phyloP scores from a whole-genome alignment of 495 filamentous ascomycete species.

The Penicillium macrosclerotiorum region DNA sequence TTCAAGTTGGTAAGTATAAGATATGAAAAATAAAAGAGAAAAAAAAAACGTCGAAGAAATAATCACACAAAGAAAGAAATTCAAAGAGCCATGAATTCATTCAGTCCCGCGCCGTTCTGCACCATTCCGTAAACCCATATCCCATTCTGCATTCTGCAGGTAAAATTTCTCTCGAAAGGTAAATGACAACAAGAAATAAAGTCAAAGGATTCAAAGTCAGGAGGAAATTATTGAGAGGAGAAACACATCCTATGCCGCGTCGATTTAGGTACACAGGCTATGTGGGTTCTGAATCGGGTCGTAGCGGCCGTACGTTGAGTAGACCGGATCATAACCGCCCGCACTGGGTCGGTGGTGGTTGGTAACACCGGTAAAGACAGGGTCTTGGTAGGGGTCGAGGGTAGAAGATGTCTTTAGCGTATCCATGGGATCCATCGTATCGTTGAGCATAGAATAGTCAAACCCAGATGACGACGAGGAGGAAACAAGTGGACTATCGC shows the following conservation, averaged over 20 bases:
- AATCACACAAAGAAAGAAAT: conserved; percentile 15
- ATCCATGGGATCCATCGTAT: conserved; percentile 45
- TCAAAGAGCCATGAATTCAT: conserved; percentile 12
- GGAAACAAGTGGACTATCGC: conserved; percentile 42
- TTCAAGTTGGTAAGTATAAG: background rate
- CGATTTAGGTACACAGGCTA: conserved; percentile 34
- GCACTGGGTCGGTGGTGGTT: conserved; percentile 23
- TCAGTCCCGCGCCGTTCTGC: conserved; percentile 21
- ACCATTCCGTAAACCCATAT: conserved; percentile 27
- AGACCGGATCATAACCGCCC: conserved; percentile 36
- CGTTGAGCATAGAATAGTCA: conserved; percentile 38
- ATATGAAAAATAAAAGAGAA: background rate
- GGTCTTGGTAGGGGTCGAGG: conserved; percentile 38
- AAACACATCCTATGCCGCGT: background rate
- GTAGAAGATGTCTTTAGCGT: conserved; percentile 33
- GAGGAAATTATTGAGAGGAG: conserved; percentile 6
- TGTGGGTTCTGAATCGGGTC: conserved; percentile 31
- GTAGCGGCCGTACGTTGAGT: conserved; percentile 35
- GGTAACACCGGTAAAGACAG: conserved; percentile 23
- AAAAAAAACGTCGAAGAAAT: conserved; percentile 4
- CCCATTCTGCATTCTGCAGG: conserved; percentile 5
- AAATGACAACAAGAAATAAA: conserved; percentile 9
- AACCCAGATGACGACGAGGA: conserved; percentile 44
- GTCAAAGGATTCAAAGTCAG: conserved; percentile 10
- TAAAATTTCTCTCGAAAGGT: conserved; percentile 4